Evolutionary conservation across 140 eudicot species (phyloP), one percentile per base, ranked within the genome.

Genomic region (Oenanthe javanica): DNA sequence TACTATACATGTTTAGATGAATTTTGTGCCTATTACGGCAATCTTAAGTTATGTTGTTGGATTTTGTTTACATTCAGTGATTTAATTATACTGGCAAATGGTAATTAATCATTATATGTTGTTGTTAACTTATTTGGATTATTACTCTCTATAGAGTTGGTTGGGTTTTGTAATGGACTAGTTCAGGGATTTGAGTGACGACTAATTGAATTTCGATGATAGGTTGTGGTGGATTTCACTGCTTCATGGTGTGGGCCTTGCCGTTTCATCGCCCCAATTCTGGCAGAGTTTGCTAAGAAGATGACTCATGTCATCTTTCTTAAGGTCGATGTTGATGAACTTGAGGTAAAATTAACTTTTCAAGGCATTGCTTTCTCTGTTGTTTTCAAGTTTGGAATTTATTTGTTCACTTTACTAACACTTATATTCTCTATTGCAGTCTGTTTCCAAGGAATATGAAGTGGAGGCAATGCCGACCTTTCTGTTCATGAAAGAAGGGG

Each of bases 241-340:
- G 99, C 97, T 49, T 84, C 99, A 78, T 95, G 99, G 99, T 90
- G 97, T 25, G 92, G 93, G n/a, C 99, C 99, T 10, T 92, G 99
- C 93, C 99, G 99, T 54, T 79, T 89, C 71, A 94, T 94, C 70
- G 88, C 96, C 61, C 97, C 98, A 11, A 72, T 92, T 43, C 83
- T 94, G 79, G 97, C 91, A n/a, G 99, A 94, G 7, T 14, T 85
- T 15, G 99, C 99, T 59, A 90, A 89, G 79, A 90, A 82, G 89
- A 47, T 72, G 57, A 79, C 97, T 23, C 52, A 84, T 75, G 97
- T 88, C 77, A 55, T 81, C 21, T 95, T 95, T 87, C 84, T 92
- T 49, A 92, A 95, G 93, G 97, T 95, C 12, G 97, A 92, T 83
- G 93, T 92, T 12, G 99, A 95, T 86, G 97, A 92, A 75, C 54